Evolutionary conservation across 1,139 yeast species (phyloP), one percentile per base, ranked within the genome.

Genomic region (Suhomyces taliae): DNA sequence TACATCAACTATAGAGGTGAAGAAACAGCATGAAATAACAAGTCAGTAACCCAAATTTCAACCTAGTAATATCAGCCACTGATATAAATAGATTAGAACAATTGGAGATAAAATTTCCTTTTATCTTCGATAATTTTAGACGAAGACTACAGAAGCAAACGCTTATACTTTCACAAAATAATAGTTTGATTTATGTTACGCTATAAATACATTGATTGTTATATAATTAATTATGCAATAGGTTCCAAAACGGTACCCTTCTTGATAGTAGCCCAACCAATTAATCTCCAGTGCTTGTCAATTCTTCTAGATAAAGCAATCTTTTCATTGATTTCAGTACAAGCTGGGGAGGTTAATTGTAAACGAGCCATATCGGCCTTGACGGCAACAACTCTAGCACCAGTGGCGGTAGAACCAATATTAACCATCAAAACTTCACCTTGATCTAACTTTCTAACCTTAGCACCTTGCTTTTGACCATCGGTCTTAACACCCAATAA

Each of bases 351-450:
- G 41, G 98, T 91, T 66, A 95, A 82, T 66, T 90, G 91, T 64
- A 95, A 81, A 79, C 97, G 90, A 47, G 99, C 99, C 97, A 93
- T 89, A 82, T 95, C 99, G 52, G 99, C 99, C 72, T 90, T 88
- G 52, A 95, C 98, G 44, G 97, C 96, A 60, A 91, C 86, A 58
- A 95, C 99, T 70, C 97, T 87, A 50, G 99, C 99, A 74, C 99
- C 99, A 38, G 98, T 90, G 47, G 99, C 97, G 42, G 99, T 93
- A 36, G 99, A 93, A 54, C 99, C 99, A 64, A 95, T 95, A 72
- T 95, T 95, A 48, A 95, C 99, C 99, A 95, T 93, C 69, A 95
- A 82, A 55, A 93, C 96, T 74, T 95, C 99, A 62, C 93, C 95
- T 62, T 85, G 84, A 61, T 90, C 93, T 64, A 95, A 82, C 70